phyloP scores from a whole-genome alignment of 75 land plant species.

The Cupressus sempervirens region DNA sequence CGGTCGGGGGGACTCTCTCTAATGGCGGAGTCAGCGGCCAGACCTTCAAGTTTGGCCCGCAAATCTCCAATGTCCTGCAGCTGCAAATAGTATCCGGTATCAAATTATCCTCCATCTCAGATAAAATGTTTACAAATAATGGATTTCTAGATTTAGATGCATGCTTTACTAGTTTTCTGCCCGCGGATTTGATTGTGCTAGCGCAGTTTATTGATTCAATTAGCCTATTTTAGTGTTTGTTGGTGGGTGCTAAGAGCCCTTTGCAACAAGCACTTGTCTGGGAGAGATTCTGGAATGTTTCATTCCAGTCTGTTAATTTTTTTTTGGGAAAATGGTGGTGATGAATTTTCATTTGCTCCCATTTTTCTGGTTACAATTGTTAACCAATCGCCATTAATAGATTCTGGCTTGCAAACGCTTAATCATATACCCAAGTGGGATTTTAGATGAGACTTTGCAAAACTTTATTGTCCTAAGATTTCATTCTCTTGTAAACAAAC shows the following conservation, averaged over 20 bases:
- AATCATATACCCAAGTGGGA: neutral
- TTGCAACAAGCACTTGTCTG: neutral
- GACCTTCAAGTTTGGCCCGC: constrained; percentile 41
- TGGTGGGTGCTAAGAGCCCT: neutral
- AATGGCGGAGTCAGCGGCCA: constrained; percentile 58
- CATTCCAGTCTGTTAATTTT: neutral
- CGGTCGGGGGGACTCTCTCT: constrained; percentile 55
- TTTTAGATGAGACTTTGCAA: neutral
- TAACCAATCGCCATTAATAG: neutral
- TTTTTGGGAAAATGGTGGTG: neutral
- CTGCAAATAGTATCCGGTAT: constrained; percentile 48
- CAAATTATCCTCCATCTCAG: neutral
- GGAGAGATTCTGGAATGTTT: neutral
- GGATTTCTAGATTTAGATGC: neutral
- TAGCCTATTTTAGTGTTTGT: neutral
- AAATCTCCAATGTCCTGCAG: constrained; percentile 38
- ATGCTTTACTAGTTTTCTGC: neutral
- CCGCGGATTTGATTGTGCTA: neutral
- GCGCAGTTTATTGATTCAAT: neutral
- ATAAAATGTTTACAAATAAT: neutral
- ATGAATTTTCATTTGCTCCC: neutral
- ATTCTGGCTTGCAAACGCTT: neutral
- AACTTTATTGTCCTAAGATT: too few relatives aligned
- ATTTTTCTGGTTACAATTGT: neutral
- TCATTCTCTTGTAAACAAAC: neutral